Percentiles rank a stretch among this genome's conserved stretches.
These are phyloP conservation scores for Solanum rostratum DNA, from an alignment of 257 asterid species.

Conservation along the genomic window DNA sequence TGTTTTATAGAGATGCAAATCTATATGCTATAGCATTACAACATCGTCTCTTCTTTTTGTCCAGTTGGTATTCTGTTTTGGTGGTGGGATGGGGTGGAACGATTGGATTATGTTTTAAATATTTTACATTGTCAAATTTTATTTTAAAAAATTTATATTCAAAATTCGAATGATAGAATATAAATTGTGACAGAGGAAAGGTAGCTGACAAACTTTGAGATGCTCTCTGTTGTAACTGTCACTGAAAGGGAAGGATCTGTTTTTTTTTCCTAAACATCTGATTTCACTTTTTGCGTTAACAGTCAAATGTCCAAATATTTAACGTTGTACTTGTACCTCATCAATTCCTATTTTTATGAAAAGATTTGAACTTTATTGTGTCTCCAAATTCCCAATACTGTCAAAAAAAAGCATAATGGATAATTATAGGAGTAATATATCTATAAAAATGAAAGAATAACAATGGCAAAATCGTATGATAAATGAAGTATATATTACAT, in stretches of 20 bases:
- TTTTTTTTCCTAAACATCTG: not conserved
- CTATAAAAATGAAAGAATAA: no score
- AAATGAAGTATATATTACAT: no score
- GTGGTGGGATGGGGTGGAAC: not conserved
- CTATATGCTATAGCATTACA: not conserved
- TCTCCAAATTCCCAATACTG: no score
- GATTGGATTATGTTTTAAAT: no score
- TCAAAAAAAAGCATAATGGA: no score
- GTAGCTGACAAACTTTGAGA: not conserved
- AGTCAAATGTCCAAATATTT: not conserved
- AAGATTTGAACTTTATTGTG: not conserved
- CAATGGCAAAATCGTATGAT: no score
- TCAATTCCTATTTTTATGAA: not conserved
- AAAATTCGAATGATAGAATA: not conserved
- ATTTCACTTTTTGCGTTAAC: not conserved
- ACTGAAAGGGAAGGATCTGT: not conserved
- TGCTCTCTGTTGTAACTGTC: no score
- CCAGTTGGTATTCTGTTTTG: not conserved
- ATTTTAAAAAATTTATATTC: no score
- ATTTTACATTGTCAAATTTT: no score
- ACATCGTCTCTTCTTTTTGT: not conserved
- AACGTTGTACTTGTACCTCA: not conserved
- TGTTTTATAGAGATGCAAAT: not conserved
- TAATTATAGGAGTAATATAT: no score
- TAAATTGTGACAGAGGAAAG: no score